Evolutionary conservation across 495 filamentous ascomycete species (phyloP), one percentile per base, ranked within the genome.

Genomic region (Xylaria scruposa): DNA sequence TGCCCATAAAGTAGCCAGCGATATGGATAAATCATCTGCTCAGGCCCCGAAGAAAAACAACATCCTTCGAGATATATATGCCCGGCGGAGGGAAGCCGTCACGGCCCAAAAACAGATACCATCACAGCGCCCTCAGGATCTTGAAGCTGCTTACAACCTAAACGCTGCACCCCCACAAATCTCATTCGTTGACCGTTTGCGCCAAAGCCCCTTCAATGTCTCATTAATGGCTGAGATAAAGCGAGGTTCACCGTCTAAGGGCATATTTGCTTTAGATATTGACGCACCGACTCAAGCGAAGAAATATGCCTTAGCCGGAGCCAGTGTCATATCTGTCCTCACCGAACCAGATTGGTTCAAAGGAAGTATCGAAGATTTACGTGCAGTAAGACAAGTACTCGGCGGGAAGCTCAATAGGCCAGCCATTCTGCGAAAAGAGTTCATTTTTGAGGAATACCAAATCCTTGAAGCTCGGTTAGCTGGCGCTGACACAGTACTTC

Each of bases 331-430:
- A 75, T 98, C 95, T 13, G 97, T 99, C 15, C 89, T 99, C 66
- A 99, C 96, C 0, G 96, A 99, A 81, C 96, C 96, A 0, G 91
- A 98, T 75, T 99, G 94, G 94, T 99, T 99, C 84, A 98, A 98
- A 81, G 96, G 96, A 38, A 95, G 91, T 73, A 93, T 98, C 65
- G 96, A 99, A 66, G 96, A 99, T 78, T 84, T 99, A 46, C 91
- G 94, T 58, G 89, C 91, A 67, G 96, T 97, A 36, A 90, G 96
- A 15, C 93, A 94, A 79, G 93, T 92, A 54, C 84, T 99, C 19
- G 90, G 94, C 73, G 93, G 92, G 13, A 93, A 98, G 88, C 90
- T 92, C 0, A 96, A 98, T 79, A 88, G 96, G 49, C 96, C 96
- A 4, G 96, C 95, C 10, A 86, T 99, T 7, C 85, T 99, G 24